Evolutionary conservation across 352 stramenopile species (phyloP).

Genomic region (Lagenidium giganteum): DNA sequence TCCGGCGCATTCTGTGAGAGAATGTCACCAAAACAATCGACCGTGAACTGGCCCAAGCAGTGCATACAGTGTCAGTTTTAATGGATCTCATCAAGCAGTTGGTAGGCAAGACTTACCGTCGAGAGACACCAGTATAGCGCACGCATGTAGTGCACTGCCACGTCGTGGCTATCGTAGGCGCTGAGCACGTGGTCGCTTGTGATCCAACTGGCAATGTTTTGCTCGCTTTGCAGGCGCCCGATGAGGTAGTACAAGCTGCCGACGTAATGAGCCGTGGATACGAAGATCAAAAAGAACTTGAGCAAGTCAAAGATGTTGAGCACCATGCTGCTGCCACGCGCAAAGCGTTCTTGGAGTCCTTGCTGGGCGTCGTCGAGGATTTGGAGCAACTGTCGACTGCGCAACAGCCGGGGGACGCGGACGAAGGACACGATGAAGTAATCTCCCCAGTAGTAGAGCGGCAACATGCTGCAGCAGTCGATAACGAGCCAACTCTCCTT

Average conservation of each 20-base stretch:
- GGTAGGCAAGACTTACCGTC: slow-evolving; percentile 9
- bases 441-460: not conserved
- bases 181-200: slow-evolving; percentile 12
- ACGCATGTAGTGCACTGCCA: slow-evolving; percentile 16
- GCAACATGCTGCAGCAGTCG: slow-evolving; percentile 2
- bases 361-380: slow-evolving; percentile 14
- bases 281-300: slow-evolving; percentile 26
- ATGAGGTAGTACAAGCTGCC: slow-evolving; percentile 20
- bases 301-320: slow-evolving; percentile 15
- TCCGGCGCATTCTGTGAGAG: slow-evolving; percentile 13
- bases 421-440: not conserved
- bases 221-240: slow-evolving; percentile 13
- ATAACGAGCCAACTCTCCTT: not conserved
- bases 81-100: no score
- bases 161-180: slow-evolving; percentile 7
- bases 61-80: not conserved
- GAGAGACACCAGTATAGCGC: slow-evolving; percentile 21
- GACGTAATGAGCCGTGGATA: slow-evolving; percentile 15
- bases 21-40: slow-evolving; percentile 23
- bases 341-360: slow-evolving; percentile 6
- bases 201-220: slow-evolving; percentile 15
- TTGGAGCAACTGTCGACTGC: slow-evolving; percentile 12
- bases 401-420: slow-evolving; percentile 13
- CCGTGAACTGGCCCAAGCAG: slow-evolving; percentile 13
- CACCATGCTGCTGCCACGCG: slow-evolving; percentile 2